Evolutionary conservation across 306 rosid genomes (phyloP).

Genomic region (Acacia confusa): DNA sequence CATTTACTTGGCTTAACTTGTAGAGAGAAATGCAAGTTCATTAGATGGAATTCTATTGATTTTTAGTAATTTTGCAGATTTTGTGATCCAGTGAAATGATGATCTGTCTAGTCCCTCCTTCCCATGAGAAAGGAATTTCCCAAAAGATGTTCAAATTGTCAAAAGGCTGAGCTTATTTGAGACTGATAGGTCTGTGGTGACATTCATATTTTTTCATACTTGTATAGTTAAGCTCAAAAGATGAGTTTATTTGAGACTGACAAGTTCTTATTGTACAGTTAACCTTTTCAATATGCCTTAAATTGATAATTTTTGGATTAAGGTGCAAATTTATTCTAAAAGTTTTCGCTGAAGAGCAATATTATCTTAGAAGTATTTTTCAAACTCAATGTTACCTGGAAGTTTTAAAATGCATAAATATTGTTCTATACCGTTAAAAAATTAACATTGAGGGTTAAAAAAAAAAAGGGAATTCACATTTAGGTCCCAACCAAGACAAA

Average conservation of each 20-base stretch:
- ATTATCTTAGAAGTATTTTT: too few species aligned
- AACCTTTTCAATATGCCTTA: too few species aligned
- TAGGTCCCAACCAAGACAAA: too few species aligned
- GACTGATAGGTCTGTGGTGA: neutral
- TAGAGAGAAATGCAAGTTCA: conserved; percentile 4
- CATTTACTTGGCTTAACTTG: conserved; percentile 38
- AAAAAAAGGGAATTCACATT: too few species aligned
- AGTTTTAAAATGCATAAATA: too few species aligned
- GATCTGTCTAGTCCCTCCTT: neutral
- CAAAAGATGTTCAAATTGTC: neutral
- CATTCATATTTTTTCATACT: neutral
- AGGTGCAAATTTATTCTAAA: too few species aligned
- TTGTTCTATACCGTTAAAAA: too few species aligned
- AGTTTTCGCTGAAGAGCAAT: too few species aligned
- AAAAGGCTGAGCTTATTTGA: neutral
- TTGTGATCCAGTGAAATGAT: conserved; percentile 32
- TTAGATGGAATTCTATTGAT: conserved; percentile 9
- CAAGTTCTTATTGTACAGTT: neutral
- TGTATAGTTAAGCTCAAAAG: neutral
- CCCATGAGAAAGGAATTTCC: neutral
- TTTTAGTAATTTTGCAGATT: conserved; percentile 43
- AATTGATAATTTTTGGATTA: too few species aligned
- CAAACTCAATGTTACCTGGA: too few species aligned
- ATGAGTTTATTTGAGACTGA: neutral
- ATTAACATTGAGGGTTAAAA: too few species aligned